Evolutionary conservation across 192 early-diverging fungal genomes (phyloP).

Genomic region (Allomyces macrogynus): DNA sequence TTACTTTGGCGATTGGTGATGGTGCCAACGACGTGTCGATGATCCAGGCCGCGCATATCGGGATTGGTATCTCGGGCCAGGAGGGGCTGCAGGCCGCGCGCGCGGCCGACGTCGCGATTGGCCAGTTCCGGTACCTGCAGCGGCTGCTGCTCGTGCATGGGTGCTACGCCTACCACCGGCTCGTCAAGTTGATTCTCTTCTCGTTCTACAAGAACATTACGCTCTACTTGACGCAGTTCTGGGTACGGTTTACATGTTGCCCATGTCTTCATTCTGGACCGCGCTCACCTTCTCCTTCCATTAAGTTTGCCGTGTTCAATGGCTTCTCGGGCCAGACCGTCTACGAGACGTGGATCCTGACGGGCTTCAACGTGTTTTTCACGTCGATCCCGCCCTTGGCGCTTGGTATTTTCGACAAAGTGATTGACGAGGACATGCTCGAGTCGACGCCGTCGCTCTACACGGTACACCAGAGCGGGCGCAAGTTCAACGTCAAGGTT

Average conservation of each 20-base stretch:
- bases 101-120: slow-evolving; percentile 30
- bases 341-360: slow-evolving; percentile 69
- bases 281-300: neutral
- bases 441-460: slow-evolving; percentile 56
- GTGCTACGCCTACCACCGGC: slow-evolving; percentile 19
- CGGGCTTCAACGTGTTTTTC: slow-evolving; percentile 69
- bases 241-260: slow-evolving; percentile 59
- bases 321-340: slow-evolving; percentile 50
- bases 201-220: slow-evolving; percentile 37
- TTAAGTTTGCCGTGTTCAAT: slow-evolving; percentile 10
- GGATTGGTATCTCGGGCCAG: slow-evolving; percentile 39
- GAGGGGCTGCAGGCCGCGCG: slow-evolving; percentile 38
- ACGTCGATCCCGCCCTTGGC: slow-evolving; percentile 24
- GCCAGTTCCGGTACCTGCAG: slow-evolving; percentile 30
- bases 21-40: slow-evolving; percentile 66
- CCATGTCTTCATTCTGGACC: slow-evolving; percentile 12
- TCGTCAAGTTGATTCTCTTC: slow-evolving; percentile 22
- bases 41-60: slow-evolving; percentile 48
- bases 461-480: slow-evolving; percentile 36
- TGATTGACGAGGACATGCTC: slow-evolving; percentile 43
- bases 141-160: slow-evolving; percentile 32
- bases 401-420: slow-evolving; percentile 60
- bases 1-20: slow-evolving; percentile 65
- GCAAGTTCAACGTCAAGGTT: slow-evolving; percentile 46
- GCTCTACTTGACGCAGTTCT: slow-evolving; percentile 41